Conservation (phyloP, 2,329 filamentous ascomycete genomes). For the Alternaria sp. region DNA sequence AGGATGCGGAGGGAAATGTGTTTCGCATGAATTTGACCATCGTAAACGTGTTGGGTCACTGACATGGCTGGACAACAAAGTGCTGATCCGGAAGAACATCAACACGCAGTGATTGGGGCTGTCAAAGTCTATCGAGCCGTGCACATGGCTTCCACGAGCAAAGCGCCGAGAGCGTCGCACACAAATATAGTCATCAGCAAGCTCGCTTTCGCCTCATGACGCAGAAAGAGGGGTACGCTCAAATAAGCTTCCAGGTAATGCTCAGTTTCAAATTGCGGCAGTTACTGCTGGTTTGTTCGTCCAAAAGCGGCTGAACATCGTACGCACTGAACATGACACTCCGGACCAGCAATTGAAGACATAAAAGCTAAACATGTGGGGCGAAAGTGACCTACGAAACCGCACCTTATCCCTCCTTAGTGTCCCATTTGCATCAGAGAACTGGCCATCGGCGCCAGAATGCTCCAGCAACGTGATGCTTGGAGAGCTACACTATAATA, state of each 20-base stretch:
- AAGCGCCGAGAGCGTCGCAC: slow-evolving; percentile 13
- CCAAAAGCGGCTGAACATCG: slow-evolving; percentile 9
- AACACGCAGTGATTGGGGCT: slow-evolving; percentile 8
- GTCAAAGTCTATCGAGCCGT: slow-evolving; percentile 7
- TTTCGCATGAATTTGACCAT: slow-evolving; percentile 23
- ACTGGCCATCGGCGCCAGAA: slow-evolving; percentile 12
- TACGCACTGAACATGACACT: slow-evolving; percentile 8
- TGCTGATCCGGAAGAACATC: slow-evolving; percentile 14
- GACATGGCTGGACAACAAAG: slow-evolving; percentile 14
- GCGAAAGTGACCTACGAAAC: slow-evolving; percentile 5
- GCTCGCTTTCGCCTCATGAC: slow-evolving; percentile 25
- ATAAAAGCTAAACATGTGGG: slow-evolving; percentile 7
- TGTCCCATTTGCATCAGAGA: slow-evolving; percentile 8
- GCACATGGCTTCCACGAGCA: slow-evolving; percentile 2
- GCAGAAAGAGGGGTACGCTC: slow-evolving; percentile 30
- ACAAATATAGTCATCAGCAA: slow-evolving; percentile 1
- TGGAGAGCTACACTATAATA: slow-evolving; percentile 12
- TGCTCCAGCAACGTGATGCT: slow-evolving; percentile 7
- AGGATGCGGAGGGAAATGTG: slow-evolving; percentile 6
- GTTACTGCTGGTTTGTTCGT: slow-evolving; percentile 11
- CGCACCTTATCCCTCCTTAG: slow-evolving; percentile 2
- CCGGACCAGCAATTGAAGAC: slow-evolving; percentile 5
- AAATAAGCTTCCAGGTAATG: slow-evolving; percentile 16
- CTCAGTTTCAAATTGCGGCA: slow-evolving; percentile 17
- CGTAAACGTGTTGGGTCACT: slow-evolving; percentile 22